Evolutionary conservation across 2,329 filamentous ascomycete species (phyloP).

Genomic region (Tolypocladium endophyticum): DNA sequence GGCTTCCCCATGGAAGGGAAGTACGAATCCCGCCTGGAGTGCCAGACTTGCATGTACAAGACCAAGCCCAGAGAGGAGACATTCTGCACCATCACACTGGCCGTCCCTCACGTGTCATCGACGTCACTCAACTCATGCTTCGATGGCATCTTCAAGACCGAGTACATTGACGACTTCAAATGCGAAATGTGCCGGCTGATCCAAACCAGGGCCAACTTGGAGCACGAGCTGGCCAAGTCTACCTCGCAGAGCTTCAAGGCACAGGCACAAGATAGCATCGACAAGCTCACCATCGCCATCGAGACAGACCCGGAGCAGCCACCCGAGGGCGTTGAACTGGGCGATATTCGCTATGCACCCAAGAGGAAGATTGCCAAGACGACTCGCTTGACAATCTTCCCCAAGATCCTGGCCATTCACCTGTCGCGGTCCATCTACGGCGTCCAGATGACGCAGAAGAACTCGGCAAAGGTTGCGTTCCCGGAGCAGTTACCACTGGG

Average conservation of each 20-base stretch:
- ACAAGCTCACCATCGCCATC: conserved; percentile 58
- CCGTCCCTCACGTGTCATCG: conserved; percentile 74
- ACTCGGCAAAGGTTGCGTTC: conserved; percentile 87
- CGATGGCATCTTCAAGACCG: conserved; percentile 86
- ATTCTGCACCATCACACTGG: conserved; percentile 86
- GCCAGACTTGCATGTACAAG: conserved; percentile 79
- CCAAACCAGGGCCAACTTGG: conserved; percentile 59
- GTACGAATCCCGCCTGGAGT: conserved; percentile 92
- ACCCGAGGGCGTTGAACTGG: conserved; percentile 62
- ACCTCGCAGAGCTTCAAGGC: conserved; percentile 40
- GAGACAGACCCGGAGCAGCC: conserved; percentile 71
- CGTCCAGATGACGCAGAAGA: conserved; percentile 71
- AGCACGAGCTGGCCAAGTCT: conserved; percentile 46
- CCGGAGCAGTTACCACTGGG: conserved; percentile 80
- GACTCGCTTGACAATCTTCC: conserved; percentile 77
- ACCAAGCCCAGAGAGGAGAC: conserved; percentile 73
- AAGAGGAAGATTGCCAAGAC: conserved; percentile 79
- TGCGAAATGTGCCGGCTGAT: conserved; percentile 88
- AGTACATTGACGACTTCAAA: conserved; percentile 93
- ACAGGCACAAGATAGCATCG: conserved; percentile 46
- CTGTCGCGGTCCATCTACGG: conserved; percentile 91
- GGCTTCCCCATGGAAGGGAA: conserved; percentile 88
- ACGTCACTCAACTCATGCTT: conserved; percentile 82
- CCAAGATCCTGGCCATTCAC: conserved; percentile 83
- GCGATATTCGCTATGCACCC: conserved; percentile 63